Conservation (phyloP, 2,329 filamentous ascomycete species). For the Ophiostoma novo-ulmi region DNA sequence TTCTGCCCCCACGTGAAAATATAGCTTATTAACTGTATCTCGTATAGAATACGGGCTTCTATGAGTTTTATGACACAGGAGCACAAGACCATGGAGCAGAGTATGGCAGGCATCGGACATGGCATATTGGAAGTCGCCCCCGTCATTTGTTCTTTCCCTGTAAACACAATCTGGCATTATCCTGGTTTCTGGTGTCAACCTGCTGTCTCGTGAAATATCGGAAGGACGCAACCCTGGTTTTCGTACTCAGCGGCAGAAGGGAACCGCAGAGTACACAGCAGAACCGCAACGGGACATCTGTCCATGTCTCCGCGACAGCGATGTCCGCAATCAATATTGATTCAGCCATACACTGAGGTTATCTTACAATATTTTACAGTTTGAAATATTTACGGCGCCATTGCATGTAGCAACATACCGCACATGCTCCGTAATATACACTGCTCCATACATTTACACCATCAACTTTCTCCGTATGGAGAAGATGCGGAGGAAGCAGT, state of each 20-base stretch:
- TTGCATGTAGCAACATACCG: neutral
- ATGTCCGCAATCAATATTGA: constrained; percentile 7
- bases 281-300: neutral
- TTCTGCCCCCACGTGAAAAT: neutral
- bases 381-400: neutral
- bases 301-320: constrained; percentile 13
- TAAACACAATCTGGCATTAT: neutral
- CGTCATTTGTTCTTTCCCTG: neutral
- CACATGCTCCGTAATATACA: constrained; percentile 4
- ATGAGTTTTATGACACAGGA: neutral
- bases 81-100: neutral
- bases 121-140: neutral
- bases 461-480: neutral
- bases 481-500: constrained; percentile 3
- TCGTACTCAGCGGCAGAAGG: constrained; percentile 14
- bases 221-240: constrained; percentile 6
- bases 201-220: constrained; percentile 14
- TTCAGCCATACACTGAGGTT: neutral
- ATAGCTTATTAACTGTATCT: neutral
- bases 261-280: neutral
- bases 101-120: neutral
- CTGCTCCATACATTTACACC: neutral
- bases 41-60: neutral
- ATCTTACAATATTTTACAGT: neutral
- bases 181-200: neutral